phyloP scores from a whole-genome alignment of 129 eudicot genomes.

The Pulicaria dysenterica region DNA sequence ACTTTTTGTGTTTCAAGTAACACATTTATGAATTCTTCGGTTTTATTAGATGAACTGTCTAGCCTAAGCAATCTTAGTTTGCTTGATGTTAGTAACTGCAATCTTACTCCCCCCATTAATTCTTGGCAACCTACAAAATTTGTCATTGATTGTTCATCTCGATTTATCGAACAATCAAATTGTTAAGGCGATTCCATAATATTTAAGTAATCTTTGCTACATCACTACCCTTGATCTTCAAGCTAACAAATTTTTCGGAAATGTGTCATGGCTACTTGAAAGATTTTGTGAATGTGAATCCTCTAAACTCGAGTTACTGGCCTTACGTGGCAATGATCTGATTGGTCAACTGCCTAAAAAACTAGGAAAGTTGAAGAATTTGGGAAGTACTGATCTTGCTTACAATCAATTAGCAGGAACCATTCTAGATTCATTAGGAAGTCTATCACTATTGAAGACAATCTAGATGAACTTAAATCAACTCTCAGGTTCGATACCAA shows the following conservation, averaged over 20 bases:
- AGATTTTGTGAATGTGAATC: slow-evolving; percentile 19
- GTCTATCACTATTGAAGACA: neutral
- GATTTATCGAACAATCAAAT: slow-evolving; percentile 9
- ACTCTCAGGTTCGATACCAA: slow-evolving; percentile 26
- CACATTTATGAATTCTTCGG: slow-evolving; percentile 1
- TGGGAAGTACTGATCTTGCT: slow-evolving; percentile 7
- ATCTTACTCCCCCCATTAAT: slow-evolving; percentile 26
- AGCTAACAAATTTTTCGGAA: neutral
- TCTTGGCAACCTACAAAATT: slow-evolving; percentile 12
- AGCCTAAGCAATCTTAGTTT: slow-evolving; percentile 13
- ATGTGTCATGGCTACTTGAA: slow-evolving; percentile 11
- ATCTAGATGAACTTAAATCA: slow-evolving; percentile 7
- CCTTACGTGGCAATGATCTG: neutral
- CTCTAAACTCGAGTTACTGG: slow-evolving; percentile 5
- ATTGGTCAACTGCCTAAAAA: neutral
- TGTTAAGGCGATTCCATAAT: slow-evolving; percentile 28
- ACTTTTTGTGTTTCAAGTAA: slow-evolving; percentile 8
- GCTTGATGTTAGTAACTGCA: slow-evolving; percentile 21
- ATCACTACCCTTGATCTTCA: slow-evolving; percentile 13
- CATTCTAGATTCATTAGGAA: slow-evolving; percentile 22
- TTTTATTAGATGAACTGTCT: neutral
- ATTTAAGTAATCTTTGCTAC: slow-evolving; percentile 20
- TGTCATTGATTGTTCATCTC: slow-evolving; percentile 8
- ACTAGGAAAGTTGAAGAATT: slow-evolving; percentile 4
- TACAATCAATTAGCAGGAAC: neutral